Conservation (phyloP, 2,329 filamentous ascomycete genomes). For the Emmonsiellopsis sp. region DNA sequence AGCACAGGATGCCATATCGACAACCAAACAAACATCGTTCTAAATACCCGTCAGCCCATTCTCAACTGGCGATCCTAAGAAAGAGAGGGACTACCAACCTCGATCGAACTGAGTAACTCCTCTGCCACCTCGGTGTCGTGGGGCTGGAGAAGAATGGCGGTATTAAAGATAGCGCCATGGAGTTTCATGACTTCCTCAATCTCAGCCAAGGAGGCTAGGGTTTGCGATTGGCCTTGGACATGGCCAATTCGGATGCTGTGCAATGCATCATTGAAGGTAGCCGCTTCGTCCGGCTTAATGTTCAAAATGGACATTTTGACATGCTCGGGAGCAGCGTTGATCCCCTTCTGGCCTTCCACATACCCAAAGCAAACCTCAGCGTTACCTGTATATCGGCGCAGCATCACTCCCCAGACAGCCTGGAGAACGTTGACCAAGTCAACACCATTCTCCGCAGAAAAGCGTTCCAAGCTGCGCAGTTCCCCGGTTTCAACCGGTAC, state of each 20-base stretch:
- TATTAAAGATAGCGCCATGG: neutral
- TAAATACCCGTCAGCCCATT: neutral
- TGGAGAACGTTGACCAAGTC: slow-evolving; percentile 49
- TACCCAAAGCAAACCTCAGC: slow-evolving; percentile 34
- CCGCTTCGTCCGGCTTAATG: neutral
- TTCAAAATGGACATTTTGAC: neutral
- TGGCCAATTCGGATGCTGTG: neutral
- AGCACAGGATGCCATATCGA: neutral
- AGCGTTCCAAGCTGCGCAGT: neutral
- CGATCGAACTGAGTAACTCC: neutral
- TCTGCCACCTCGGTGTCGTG: neutral
- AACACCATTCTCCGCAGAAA: slow-evolving; percentile 9
- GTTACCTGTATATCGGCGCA: slow-evolving; percentile 26
- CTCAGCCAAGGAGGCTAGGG: neutral
- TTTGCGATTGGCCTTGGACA: neutral
- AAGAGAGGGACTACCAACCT: neutral
- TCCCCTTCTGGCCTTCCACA: slow-evolving; percentile 14
- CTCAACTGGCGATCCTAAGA: neutral
- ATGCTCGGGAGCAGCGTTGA: neutral
- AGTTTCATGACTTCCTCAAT: neutral
- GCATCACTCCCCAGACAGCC: slow-evolving; percentile 32
- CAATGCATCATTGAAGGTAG: neutral
- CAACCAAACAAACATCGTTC: neutral
- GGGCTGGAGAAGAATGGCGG: neutral
- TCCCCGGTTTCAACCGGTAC: neutral